Conservation (phyloP, 1,284 basidiomycete genomes). For the Porogramme epimiltina region DNA sequence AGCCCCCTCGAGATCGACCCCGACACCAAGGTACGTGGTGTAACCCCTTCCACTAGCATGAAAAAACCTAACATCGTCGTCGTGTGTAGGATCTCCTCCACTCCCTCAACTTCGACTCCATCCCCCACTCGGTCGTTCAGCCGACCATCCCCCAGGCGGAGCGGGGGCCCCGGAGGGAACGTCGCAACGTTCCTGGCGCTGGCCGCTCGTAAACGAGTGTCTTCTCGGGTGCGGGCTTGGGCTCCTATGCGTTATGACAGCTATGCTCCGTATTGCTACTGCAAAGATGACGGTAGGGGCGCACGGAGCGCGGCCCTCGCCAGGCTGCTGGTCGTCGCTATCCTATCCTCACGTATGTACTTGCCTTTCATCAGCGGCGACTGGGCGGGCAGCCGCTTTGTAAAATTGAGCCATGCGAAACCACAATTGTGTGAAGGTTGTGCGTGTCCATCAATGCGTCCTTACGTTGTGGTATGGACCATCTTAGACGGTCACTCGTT, state of each 20-base stretch:
- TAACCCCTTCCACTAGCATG: not conserved
- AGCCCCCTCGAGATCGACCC: constrained; percentile 84
- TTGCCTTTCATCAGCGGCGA: constrained; percentile 15
- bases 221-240: constrained; percentile 7
- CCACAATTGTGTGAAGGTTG: not conserved
- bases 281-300: constrained; percentile 14
- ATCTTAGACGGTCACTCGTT: too few relatives aligned
- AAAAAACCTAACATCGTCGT: too few relatives aligned
- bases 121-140: constrained; percentile 71
- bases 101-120: constrained; percentile 89
- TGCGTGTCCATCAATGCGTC: too few relatives aligned
- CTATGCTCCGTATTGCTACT: constrained; percentile 26
- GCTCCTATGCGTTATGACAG: constrained; percentile 27
- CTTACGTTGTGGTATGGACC: too few relatives aligned
- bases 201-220: constrained; percentile 42
- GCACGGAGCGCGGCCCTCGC: constrained; percentile 16
- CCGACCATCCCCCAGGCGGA: constrained; percentile 74
- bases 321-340: constrained; percentile 18
- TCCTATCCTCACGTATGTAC: constrained; percentile 22
- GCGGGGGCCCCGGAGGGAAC: constrained; percentile 73
- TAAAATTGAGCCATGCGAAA: constrained; percentile 24
- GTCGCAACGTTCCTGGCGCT: constrained; percentile 85
- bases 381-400: constrained; percentile 20
- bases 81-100: constrained; percentile 83
- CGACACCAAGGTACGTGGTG: constrained; percentile 80